Evolutionary conservation across 176 grass and related monocot genomes (phyloP).

Genomic region (Pharus latifolius): DNA sequence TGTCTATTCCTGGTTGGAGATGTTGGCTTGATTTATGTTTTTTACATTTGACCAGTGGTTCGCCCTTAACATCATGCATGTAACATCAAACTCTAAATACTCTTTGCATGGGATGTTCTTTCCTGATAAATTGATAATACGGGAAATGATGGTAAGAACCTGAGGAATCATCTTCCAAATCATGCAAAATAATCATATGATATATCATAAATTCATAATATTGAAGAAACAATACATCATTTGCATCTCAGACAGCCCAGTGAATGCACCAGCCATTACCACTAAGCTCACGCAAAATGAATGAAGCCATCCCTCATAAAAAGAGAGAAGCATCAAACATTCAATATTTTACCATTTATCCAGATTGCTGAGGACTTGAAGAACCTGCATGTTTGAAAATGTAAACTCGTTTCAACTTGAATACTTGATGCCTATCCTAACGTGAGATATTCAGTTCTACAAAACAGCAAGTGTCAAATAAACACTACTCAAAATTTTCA

Average conservation of each 20-base stretch:
- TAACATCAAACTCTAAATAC: too few species aligned
- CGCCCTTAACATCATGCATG: too few species aligned
- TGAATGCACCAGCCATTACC: not conserved
- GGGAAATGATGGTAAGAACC: too few species aligned
- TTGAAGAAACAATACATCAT: too few species aligned
- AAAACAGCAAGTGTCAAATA: not conserved
- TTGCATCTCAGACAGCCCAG: not conserved
- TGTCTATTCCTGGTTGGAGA: not conserved
- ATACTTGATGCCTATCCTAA: conserved; percentile 1
- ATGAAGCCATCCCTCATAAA: not conserved
- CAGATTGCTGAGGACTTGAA: not conserved
- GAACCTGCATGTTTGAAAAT: not conserved
- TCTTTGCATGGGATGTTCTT: too few species aligned
- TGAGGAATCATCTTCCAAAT: too few species aligned
- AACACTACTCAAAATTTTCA: conserved; percentile 9
- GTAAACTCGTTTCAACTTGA: not conserved
- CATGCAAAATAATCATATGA: too few species aligned
- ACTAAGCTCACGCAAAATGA: not conserved
- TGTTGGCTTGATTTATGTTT: too few species aligned
- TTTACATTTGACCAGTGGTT: not conserved
- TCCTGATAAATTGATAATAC: too few species aligned
- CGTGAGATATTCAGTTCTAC: not conserved
- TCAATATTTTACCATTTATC: not conserved
- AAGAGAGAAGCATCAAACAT: not conserved
- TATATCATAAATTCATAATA: too few species aligned